phyloP scores from a whole-genome alignment of 768 basidiomycete genomes.

The Lactarius evosmus region DNA sequence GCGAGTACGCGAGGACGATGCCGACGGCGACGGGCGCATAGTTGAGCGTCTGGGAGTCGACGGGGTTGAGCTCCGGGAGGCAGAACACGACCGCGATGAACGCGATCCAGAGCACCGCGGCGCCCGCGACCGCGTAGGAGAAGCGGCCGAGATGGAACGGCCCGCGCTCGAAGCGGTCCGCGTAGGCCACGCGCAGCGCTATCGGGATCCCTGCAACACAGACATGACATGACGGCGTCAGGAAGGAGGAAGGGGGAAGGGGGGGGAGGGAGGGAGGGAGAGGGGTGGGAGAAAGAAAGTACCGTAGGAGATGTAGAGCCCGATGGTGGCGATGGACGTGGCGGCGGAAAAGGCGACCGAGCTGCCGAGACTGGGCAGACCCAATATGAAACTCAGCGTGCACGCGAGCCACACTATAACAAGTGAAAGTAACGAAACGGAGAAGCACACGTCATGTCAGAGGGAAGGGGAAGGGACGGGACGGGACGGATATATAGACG shows the following conservation, averaged over 20 bases:
- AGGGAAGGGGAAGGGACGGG: too few species aligned
- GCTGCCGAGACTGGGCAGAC: constrained; percentile 69
- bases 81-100: constrained; percentile 76
- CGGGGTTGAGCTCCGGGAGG: constrained; percentile 67
- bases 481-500: too few species aligned
- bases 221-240: too few species aligned
- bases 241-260: too few species aligned
- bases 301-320: constrained; percentile 75
- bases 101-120: constrained; percentile 61
- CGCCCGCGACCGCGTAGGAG: constrained; percentile 56
- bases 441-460: too few species aligned
- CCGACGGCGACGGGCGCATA: constrained; percentile 75
- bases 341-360: constrained; percentile 62
- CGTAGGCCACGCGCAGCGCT: constrained; percentile 59
- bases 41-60: constrained; percentile 68
- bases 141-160: constrained; percentile 69
- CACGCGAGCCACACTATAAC: constrained; percentile 72
- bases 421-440: too few species aligned
- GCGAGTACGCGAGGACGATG: constrained; percentile 60
- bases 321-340: constrained; percentile 65
- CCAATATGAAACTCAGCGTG: constrained; percentile 70
- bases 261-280: too few species aligned
- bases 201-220: constrained; percentile 57
- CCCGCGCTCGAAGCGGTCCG: constrained; percentile 56
- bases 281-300: too few species aligned